phyloP scores from a whole-genome alignment of 305 asterid genomes.

The Solanum hybrid region DNA sequence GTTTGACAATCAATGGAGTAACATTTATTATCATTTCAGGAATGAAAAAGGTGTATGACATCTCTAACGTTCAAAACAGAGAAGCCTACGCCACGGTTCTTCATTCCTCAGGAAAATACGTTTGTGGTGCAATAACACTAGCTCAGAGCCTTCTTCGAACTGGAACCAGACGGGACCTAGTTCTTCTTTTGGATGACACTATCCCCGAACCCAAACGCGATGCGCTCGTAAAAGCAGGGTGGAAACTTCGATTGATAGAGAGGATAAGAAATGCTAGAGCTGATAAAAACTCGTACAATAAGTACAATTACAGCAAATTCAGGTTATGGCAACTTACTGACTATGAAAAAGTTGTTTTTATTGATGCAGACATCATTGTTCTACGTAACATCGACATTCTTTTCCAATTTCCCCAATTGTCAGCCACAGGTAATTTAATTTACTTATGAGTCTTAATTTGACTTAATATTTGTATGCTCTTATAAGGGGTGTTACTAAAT shows the following conservation, averaged over 20 bases:
- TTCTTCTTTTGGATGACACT: conserved; percentile 66
- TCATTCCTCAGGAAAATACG: conserved; percentile 69
- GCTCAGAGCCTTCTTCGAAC: conserved; percentile 69
- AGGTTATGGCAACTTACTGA: conserved; percentile 81
- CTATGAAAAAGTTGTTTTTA: conserved; percentile 61
- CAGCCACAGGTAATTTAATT: conserved; percentile 41
- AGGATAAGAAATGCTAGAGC: conserved; percentile 83
- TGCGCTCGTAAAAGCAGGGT: conserved; percentile 58
- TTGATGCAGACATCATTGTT: conserved; percentile 65
- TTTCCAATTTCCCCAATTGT: conserved; percentile 67
- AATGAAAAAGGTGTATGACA: not conserved
- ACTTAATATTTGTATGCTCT: too few relatives aligned
- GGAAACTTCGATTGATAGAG: conserved; percentile 59
- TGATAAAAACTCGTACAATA: conserved; percentile 55
- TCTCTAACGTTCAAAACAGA: not conserved
- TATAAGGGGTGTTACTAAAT: not conserved
- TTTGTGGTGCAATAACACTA: conserved; percentile 77
- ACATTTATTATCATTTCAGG: not conserved
- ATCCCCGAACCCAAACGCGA: conserved; percentile 40
- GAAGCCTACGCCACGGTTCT: conserved; percentile 86
- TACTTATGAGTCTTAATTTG: not conserved
- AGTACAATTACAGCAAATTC: conserved; percentile 84
- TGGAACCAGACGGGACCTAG: conserved; percentile 53
- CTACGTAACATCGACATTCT: conserved; percentile 56
- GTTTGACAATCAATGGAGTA: not conserved